Conservation (phyloP, 148 eudicot species). For the Rhododendron kiyosumense region DNA sequence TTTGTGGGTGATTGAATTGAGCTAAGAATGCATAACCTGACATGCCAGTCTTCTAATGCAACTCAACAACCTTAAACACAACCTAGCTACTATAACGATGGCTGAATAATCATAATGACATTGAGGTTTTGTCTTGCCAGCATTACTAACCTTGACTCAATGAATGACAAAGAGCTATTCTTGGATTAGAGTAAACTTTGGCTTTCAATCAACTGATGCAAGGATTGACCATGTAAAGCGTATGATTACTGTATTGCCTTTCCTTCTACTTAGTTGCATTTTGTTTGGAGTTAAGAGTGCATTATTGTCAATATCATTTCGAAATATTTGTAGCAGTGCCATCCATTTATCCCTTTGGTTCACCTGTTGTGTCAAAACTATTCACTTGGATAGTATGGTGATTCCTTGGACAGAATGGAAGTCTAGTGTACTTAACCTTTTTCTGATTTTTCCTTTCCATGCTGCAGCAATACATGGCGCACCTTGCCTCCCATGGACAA, state of each 20-base stretch:
- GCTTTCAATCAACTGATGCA: not conserved
- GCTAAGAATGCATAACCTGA: not conserved
- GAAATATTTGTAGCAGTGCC: not conserved
- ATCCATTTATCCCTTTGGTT: not conserved
- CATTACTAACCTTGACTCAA: not conserved
- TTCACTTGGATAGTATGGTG: not conserved
- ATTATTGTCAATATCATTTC: not conserved
- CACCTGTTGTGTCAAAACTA: not conserved
- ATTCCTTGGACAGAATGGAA: not conserved
- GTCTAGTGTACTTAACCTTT: not conserved
- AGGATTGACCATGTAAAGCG: not conserved
- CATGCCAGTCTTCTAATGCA: not conserved
- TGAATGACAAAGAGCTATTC: not conserved
- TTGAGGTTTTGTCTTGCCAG: not conserved
- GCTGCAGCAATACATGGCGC: constrained; percentile 85
- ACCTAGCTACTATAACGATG: not conserved
- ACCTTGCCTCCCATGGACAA: constrained; percentile 70
- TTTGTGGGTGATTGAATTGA: not conserved
- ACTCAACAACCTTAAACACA: not conserved
- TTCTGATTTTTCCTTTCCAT: not conserved
- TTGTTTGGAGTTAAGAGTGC: not conserved
- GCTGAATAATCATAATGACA: not conserved
- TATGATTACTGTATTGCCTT: not conserved
- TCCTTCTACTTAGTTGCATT: not conserved
- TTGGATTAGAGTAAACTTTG: not conserved